A percentile compares a stretch with the other conserved stretches of the same genome.
Evolutionary conservation across 257 asterid genomes (phyloP).

Genomic region (Euphrasia confusa): DNA sequence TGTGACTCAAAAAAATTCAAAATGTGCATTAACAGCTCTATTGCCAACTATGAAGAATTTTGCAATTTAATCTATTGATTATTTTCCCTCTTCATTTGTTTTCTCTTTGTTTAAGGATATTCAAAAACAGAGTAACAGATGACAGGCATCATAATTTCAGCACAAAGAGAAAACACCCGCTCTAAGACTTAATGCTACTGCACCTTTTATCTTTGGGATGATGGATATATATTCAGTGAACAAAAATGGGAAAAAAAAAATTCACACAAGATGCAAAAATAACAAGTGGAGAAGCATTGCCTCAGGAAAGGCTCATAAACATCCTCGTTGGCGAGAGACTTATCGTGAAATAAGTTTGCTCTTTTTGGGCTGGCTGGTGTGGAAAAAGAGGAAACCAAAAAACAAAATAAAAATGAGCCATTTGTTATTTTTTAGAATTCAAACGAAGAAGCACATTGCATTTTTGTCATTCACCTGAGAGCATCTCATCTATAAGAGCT

Average conservation of each 20-base stretch:
- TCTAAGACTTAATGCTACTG: no score
- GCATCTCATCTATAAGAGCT: conserved; percentile 83
- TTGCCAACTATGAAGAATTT: not conserved
- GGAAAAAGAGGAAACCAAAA: conserved; percentile 14
- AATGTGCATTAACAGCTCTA: conserved; percentile 1
- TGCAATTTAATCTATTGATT: not conserved
- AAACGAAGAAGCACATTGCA: not conserved
- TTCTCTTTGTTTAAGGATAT: not conserved
- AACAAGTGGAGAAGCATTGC: conserved; percentile 33
- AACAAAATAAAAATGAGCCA: conserved; percentile 17
- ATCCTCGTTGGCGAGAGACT: conserved; percentile 64
- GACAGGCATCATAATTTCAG: no score
- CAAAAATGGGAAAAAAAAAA: not conserved
- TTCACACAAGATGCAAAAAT: not conserved
- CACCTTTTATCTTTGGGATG: no score
- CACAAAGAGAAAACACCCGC: no score
- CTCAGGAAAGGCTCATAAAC: conserved; percentile 82
- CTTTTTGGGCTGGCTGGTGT: conserved; percentile 73
- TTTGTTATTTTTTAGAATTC: not conserved
- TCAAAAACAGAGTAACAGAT: no score
- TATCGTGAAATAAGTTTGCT: conserved; percentile 76
- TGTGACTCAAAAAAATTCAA: not conserved
- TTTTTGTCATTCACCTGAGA: conserved; percentile 42
- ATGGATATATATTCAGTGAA: not conserved
- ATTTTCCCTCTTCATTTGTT: not conserved